Evolutionary conservation across 2,329 filamentous ascomycete genomes (phyloP), one percentile per base, ranked within the genome.

Genomic region (Podosphaera fusca): DNA sequence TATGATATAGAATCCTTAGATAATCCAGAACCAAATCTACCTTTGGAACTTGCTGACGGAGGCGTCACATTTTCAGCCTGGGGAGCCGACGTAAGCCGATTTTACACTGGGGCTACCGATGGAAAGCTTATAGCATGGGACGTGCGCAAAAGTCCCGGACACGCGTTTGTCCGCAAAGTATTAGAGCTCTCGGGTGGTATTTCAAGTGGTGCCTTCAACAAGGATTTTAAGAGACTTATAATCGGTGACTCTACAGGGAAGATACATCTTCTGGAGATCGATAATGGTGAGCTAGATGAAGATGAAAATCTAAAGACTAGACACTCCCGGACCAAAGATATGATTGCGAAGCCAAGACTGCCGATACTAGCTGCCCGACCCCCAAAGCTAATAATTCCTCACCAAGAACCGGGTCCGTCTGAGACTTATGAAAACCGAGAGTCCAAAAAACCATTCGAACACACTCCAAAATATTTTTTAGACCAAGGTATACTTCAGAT

Each of bases 101-200:
- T 83, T 49, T 83, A 82, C 61, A 82, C 79, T 0, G 80, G 79
- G 0, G 78, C 77, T 0, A 81, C 79, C 1, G 80, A 83, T 59
- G 80, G 80, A 1, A 70, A 76, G 0, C 71, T 83, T 14, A 81
- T 79, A 59, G 77, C 78, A 1, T 83, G 80, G 80, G 78, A 82
- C 60, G 67, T 82, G 7, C 74, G 76, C 8, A 61, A 60, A 47
- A 70, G 70, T 50, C 63, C 55, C 55, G 67, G 61, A 34, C 65
- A 69, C 56, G 75, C 71, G 0, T 71, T 77, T 50, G 70, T 82
- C 4, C 72, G 75, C 30, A 71, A 75, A 55, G 67, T 82, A 0
- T 68, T 82, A 1, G 71, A 76, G 58, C 74, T 75, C 1, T 71
- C 76, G 0, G 78, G 73, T 0, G 76, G 78, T 0, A 75, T 83